Conservation (phyloP, 148 eudicot species). For the Simmondsia chinensis region DNA sequence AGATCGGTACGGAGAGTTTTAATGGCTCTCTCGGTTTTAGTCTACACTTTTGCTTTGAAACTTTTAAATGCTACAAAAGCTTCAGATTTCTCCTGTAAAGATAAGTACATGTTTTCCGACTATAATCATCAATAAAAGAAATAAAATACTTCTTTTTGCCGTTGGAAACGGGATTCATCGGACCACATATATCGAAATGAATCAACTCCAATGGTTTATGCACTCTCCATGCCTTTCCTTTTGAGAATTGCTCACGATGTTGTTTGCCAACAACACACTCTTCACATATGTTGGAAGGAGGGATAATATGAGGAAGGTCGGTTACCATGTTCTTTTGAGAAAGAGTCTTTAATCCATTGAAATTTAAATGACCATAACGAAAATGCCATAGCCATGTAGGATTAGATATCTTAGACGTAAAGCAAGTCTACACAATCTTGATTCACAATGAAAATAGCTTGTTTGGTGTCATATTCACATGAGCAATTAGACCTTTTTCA, state of each 20-base stretch:
- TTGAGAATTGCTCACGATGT: background rate
- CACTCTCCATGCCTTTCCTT: conserved; percentile 4
- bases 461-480: background rate
- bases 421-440: background rate
- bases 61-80: conserved; percentile 3
- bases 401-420: conserved; percentile 1
- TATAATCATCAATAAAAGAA: conserved; percentile 3
- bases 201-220: conserved; percentile 1
- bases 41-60: background rate
- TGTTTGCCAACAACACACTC: conserved; percentile 11
- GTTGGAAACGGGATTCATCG: conserved; percentile 9
- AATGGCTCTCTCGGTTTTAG: background rate
- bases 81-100: conserved; percentile 6
- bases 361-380: conserved; percentile 4
- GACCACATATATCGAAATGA: conserved; percentile 10
- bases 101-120: conserved; percentile 2
- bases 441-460: conserved; percentile 1
- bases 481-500: background rate
- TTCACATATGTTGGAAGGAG: conserved; percentile 6
- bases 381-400: conserved; percentile 7
- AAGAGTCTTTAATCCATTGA: conserved; percentile 6
- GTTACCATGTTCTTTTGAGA: conserved; percentile 1
- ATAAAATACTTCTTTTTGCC: conserved; percentile 11
- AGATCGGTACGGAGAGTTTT: conserved; percentile 3
- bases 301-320: conserved; percentile 3